Percentiles rank a stretch among this genome's conserved stretches.
Conservation (phyloP, 2,329 filamentous ascomycete genomes). For the Fusarium sp. region DNA sequence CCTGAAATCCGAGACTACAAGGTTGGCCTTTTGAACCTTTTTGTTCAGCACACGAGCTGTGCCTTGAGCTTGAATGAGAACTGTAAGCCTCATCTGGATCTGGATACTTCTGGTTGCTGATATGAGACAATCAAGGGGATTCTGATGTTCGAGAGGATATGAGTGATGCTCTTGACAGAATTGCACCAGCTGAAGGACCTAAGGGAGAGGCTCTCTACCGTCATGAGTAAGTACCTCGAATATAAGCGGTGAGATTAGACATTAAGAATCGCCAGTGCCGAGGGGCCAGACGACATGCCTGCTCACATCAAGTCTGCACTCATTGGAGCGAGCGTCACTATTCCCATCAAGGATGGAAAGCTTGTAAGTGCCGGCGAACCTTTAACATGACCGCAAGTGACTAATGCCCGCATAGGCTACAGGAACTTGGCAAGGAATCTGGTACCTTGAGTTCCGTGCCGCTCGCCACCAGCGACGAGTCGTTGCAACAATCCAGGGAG, state of each 20-base stretch:
- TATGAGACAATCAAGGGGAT: conserved; percentile 63
- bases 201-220: conserved; percentile 82
- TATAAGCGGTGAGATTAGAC: background rate
- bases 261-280: conserved; percentile 65
- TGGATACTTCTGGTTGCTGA: conserved; percentile 53
- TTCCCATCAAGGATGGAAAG: conserved; percentile 89
- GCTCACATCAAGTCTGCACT: conserved; percentile 94
- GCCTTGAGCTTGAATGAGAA: conserved; percentile 95
- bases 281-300: conserved; percentile 96
- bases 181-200: conserved; percentile 82
- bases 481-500: conserved; percentile 94
- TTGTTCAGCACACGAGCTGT: conserved; percentile 95
- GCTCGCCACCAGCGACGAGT: conserved; percentile 82
- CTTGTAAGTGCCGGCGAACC: conserved; percentile 64
- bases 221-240: conserved; percentile 64
- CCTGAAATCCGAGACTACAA: conserved; percentile 88
- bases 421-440: conserved; percentile 88
- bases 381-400: background rate
- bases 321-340: conserved; percentile 87
- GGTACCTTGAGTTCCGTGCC: conserved; percentile 90
- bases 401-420: conserved; percentile 59
- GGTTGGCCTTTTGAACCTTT: conserved; percentile 87
- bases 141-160: conserved; percentile 89
- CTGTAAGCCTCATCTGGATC: conserved; percentile 55
- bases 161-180: conserved; percentile 91